Percentiles rank a stretch among this genome's conserved stretches.
Evolutionary conservation across 2,329 filamentous ascomycete species (phyloP).

Genomic region (Aureobasidium sp.): DNA sequence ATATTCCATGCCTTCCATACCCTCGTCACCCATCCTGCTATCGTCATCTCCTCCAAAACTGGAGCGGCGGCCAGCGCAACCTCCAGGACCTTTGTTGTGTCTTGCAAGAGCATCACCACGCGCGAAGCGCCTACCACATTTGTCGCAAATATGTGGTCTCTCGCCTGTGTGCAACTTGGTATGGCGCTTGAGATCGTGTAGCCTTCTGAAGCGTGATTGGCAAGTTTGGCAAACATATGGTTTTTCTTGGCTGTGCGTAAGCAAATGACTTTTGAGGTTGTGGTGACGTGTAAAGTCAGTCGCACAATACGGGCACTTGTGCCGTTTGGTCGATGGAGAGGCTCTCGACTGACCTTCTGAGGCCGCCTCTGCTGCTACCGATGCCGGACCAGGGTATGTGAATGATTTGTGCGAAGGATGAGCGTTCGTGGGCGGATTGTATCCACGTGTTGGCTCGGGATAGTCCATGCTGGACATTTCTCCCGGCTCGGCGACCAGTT

Average conservation of each 20-base stretch:
- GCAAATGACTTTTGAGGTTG: slow-evolving; percentile 92
- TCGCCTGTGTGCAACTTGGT: slow-evolving; percentile 96
- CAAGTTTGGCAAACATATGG: slow-evolving; percentile 93
- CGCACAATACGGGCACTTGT: slow-evolving; percentile 93
- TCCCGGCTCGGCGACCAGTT: slow-evolving; percentile 29
- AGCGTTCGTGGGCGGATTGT: slow-evolving; percentile 20
- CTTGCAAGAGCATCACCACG: slow-evolving; percentile 89
- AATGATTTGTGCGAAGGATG: slow-evolving; percentile 47
- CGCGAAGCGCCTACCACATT: slow-evolving; percentile 90
- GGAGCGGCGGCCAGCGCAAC: slow-evolving; percentile 83
- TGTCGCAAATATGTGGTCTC: slow-evolving; percentile 87
- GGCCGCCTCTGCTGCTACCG: slow-evolving; percentile 30
- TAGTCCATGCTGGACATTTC: slow-evolving; percentile 29
- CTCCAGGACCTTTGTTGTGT: slow-evolving; percentile 91
- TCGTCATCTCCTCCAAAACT: slow-evolving; percentile 81
- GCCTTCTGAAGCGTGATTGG: slow-evolving; percentile 79
- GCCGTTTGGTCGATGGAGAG: slow-evolving; percentile 75
- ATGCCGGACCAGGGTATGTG: slow-evolving; percentile 57
- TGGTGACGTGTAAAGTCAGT: slow-evolving; percentile 97
- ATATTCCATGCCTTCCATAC: slow-evolving; percentile 59
- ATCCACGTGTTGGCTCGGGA: slow-evolving; percentile 25
- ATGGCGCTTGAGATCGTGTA: slow-evolving; percentile 94
- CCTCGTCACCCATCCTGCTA: slow-evolving; percentile 43
- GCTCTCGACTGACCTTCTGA: slow-evolving; percentile 49
- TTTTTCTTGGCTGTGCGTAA: slow-evolving; percentile 98